Evolutionary conservation across 768 basidiomycete genomes (phyloP), one percentile per base, ranked within the genome.

Genomic region (Tulasnella sp.): DNA sequence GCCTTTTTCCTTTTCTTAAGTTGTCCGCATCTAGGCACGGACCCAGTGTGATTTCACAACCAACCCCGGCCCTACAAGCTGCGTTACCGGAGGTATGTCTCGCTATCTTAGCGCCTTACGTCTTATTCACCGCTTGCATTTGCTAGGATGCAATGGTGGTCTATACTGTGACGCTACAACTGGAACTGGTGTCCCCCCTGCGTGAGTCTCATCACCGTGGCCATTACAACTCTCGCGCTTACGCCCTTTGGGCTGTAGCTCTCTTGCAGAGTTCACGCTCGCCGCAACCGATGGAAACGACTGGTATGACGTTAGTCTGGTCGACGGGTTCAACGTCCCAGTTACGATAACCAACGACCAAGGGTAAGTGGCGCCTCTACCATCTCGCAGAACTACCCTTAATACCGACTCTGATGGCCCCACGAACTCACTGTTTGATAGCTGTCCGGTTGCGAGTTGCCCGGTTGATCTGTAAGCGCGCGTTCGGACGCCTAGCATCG

Each of bases 1-100:
- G 22, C 4, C 22, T 31, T 71, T 29, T 14, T 14, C 71, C 31
- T 31, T 45, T 45, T n/a, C n/a, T n/a, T n/a, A n/a, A n/a, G 2
- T 31, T 31, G 39, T 34, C 17, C 8, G 34, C 76, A 3, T 31
- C 9, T 34, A 76, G 77, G 77, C 29, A 17, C 77, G 77, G n/a
- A 54, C 64, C 31, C 40, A 71, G 31, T 78, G 77, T 37, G 69
- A 78, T 52, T 78, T 78, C 77, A 70, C 76, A 1, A 71, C 34
- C 37, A 78, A 78, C 49, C 77, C 77, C 19, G 77, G 82, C 38
- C 82, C 84, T 11, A 80, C 80, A n/a, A 80, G 82, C n/a, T 85
- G 85, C 77, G 67, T 81, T 1, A 83, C 82, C 29, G 85, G 85
- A 36, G 85, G 85, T 79, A 84, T 83, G 45, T 2, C 19, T 49